Evolutionary conservation across 192 early-diverging fungal genomes (phyloP), one percentile per base, ranked within the genome.

Genomic region (Linnemannia schmuckeri): DNA sequence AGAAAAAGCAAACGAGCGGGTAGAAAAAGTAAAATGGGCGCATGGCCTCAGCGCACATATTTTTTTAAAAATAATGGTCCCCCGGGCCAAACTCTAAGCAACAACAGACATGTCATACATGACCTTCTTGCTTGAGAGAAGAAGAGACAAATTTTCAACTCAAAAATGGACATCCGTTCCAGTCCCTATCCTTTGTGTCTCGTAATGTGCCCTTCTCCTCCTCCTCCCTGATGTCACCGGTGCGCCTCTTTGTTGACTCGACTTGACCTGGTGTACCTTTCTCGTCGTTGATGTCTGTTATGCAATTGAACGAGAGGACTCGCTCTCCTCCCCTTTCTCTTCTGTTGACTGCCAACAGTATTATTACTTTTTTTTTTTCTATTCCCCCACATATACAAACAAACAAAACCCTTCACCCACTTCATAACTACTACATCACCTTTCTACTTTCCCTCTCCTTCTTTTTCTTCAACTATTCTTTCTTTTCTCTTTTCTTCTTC

Each of bases 371-470:
- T 49, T 46, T 18, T 52, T 30, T 49, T 41, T 13, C 63, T 69
- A n/a, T 63, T 66, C 61, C 61, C 61, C n/a, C 57, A 63, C 27
- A 27, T n/a, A 63, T 20, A 55, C 24, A 55, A 22, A 55, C 8
- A 66, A 8, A 66, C 7, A 27, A 33, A 66, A 52, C 3, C 3
- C 17, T 52, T 52, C n/a, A 61, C n/a, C n/a, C 54, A 12, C 27
- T 63, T 63, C 57, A 63, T 63, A n/a, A 63, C 24, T 12, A 66
- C 30, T 30, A 30, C 61, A 66, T 61, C 76, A 44, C 66, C 44
- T 77, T 54, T 24, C 13, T 15, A 66, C 35, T 41, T n/a, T 66
- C 70, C 1, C 37, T 13, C 17, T 46, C 17, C 27, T 63, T 63
- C 46, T 4, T 72, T 40, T 61, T 42, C 9, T 33, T 55, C 70